phyloP scores from a whole-genome alignment of 257 asterid genomes.

The Gynochthodes officinalis region DNA sequence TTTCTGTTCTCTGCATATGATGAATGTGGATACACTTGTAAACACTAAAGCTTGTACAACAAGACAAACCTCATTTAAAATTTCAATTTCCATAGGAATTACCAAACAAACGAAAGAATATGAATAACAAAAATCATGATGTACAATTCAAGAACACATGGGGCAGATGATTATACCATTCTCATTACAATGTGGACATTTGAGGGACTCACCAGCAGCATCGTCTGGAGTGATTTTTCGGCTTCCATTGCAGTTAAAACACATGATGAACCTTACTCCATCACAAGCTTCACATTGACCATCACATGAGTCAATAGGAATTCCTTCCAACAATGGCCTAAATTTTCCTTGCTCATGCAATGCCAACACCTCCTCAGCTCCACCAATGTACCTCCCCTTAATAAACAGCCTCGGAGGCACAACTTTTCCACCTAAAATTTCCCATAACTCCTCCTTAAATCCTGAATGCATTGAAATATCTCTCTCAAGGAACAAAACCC shows the following conservation, averaged over 20 bases:
- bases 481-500: slow-evolving; percentile 63
- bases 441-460: slow-evolving; percentile 77
- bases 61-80: neutral
- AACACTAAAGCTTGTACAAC: neutral
- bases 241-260: slow-evolving; percentile 86
- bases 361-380: slow-evolving; percentile 73
- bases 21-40: neutral
- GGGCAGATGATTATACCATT: slow-evolving; percentile 63
- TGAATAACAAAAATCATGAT: neutral
- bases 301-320: slow-evolving; percentile 40
- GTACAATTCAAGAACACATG: slow-evolving; percentile 51
- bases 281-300: slow-evolving; percentile 71
- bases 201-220: slow-evolving; percentile 29
- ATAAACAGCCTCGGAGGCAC: slow-evolving; percentile 79
- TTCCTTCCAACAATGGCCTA: slow-evolving; percentile 71
- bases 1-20: neutral
- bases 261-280: slow-evolving; percentile 73
- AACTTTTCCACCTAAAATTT: slow-evolving; percentile 45
- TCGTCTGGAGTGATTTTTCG: slow-evolving; percentile 48
- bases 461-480: slow-evolving; percentile 88
- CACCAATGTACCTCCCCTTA: slow-evolving; percentile 91
- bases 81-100: slow-evolving; percentile 1
- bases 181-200: slow-evolving; percentile 50
- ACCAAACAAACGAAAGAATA: slow-evolving; percentile 18
- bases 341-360: slow-evolving; percentile 82